Base-by-base conservation (phyloP, 1,284 basidiomycete genomes). In the Fomitopsis palustris region DNA sequence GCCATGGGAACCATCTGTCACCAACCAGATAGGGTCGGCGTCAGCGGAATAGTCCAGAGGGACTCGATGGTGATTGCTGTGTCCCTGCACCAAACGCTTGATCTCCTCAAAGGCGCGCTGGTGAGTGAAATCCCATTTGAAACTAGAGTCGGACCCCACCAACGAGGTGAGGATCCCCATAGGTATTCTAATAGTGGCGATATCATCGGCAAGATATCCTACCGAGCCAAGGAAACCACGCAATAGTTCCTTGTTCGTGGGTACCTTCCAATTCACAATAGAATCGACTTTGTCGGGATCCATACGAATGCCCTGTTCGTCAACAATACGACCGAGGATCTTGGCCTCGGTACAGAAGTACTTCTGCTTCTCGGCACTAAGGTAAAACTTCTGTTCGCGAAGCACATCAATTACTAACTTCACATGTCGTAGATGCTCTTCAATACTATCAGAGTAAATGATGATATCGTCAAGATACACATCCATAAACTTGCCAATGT, bases 301-400 rank as follows among this genome's bases (percentile, higher is more conserved):
- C 60, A 72, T 70, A 4, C 33, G 31, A 14, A 75, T 70, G 0
- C 74, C 73, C 0, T 65, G n/a, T 3, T 62, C 61, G 8, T 68
- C 64, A 25, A 76, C 58, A 14, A 72, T 54, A 42, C 69, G 72
- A 0, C 74, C 74, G 0, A 74, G 63, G 53, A 75, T 61, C 8
- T 65, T 67, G 7, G 70, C 45, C 23, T 62, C 42, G 0, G n/a
- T 10, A 0, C 54, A 59, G n/a, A 73, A 64, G 37, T 72, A 67
- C 6, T 12, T 4, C 42, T 8, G 4, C 35, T 35, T 35, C 10
- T 8, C 8, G 3, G 35, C 4, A 9, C 35, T 35, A 9, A 35
- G 35, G 8, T 35, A 35, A 14, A 35, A 35, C 10, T 12, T 35
- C 35, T 35, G 4, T 3, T 9, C 4, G 3, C 35, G 35, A 2